These are phyloP conservation scores for Trichosanthes truncata DNA, from an alignment of 306 rosid species.

Conservation along the genomic window DNA sequence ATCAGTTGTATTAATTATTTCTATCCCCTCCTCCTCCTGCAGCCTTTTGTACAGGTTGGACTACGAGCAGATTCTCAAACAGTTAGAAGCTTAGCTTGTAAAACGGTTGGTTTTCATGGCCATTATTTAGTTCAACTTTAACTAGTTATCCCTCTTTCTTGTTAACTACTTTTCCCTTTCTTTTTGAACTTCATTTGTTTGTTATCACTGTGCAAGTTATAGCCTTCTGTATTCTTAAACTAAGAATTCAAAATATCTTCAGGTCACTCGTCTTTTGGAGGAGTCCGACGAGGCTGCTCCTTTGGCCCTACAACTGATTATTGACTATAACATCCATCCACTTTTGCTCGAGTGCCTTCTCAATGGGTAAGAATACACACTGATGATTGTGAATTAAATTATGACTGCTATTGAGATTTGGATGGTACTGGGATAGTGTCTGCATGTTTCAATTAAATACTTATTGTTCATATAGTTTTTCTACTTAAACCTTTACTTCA, in stretches of 20 bases:
- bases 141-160: background rate
- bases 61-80: slow-evolving; percentile 69
- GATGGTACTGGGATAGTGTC: background rate
- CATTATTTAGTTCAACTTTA: background rate
- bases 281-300: slow-evolving; percentile 24
- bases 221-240: background rate
- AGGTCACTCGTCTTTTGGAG: slow-evolving; percentile 69
- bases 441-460: background rate
- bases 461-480: background rate
- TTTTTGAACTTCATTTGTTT: background rate
- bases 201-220: background rate
- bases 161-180: background rate
- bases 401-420: background rate
- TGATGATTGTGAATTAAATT: background rate
- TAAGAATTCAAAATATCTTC: slow-evolving; percentile 6
- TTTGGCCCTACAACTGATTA: slow-evolving; percentile 37
- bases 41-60: slow-evolving; percentile 82
- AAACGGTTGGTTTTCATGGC: slow-evolving; percentile 41
- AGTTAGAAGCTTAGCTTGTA: slow-evolving; percentile 76
- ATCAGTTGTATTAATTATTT: background rate
- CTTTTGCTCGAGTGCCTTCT: slow-evolving; percentile 76
- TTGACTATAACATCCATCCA: slow-evolving; percentile 50
- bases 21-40: slow-evolving; percentile 19
- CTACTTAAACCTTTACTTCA: background rate
- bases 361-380: slow-evolving; percentile 49